Evolutionary conservation across 2,329 filamentous ascomycete genomes (phyloP), one percentile per base, ranked within the genome.

Genomic region (Sclerotinia nivalis): DNA sequence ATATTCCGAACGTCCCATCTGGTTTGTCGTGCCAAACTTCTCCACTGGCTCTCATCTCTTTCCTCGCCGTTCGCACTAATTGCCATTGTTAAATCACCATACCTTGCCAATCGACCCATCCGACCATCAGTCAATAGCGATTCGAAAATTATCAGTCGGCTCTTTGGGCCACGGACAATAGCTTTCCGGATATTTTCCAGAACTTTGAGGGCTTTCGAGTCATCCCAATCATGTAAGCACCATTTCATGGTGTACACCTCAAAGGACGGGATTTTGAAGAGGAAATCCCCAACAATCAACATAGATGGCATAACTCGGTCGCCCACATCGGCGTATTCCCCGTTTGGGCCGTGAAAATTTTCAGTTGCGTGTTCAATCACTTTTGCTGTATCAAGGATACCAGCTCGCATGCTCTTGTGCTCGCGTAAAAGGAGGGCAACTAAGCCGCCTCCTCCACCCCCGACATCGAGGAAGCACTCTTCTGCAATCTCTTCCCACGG

Each of bases 21-120:
- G 18, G 66, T 62, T 28, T 67, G 52, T 20, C 18, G 6, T 9
- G 67, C 67, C 8, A 71, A 65, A n/a, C 15, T 20, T 47, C 52
- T 56, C 70, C 66, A 71, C 22, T 71, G 60, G 8, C 13, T 18
- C 45, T 71, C 69, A n/a, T 20, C 47, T 40, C 69, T 59, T 45
- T 71, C 69, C 34, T 66, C 50, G 5, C 69, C 69, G 50, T 61
- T 55, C 22, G 54, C 69, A 37, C n/a, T 61, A 25, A 71, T 75
- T 80, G 82, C 80, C 81, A 83, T 83, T 61, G 78, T 80, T 25
- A 83, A 73, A 71, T 84, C 81, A 1, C 75, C 82, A 68, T 81
- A 83, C 43, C 78, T 66, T 7, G 76, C 75, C 20, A 83, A 71
- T 10, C 80, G 70, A 1, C 72, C 72, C 12, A 69, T 76, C 8